A percentile compares a stretch with the other conserved stretches of the same genome.
These are phyloP conservation scores for Chlorella variabilis DNA, from an alignment of 163 green algal genomes.

Conservation along the genomic window DNA sequence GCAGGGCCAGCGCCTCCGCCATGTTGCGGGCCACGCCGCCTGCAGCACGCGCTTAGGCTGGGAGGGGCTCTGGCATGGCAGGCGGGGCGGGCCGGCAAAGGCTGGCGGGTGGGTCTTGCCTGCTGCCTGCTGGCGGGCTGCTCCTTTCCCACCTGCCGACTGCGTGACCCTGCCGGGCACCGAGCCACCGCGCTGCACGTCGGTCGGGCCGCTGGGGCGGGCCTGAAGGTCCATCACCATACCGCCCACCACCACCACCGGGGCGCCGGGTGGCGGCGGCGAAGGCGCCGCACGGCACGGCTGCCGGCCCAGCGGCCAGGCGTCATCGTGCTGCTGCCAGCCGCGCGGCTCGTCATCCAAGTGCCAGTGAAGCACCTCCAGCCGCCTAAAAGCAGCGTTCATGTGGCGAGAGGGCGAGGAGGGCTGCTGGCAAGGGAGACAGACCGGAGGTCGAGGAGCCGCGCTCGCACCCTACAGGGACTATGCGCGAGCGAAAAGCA, in stretches of 20 bases:
- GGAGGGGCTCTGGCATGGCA: neutral
- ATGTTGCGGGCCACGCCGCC: conserved; percentile 55
- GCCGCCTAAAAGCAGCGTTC: too few species aligned
- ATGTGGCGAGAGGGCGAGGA: too few species aligned
- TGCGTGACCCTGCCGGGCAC: conserved; percentile 48
- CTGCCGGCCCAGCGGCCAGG: neutral
- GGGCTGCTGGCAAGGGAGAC: too few species aligned
- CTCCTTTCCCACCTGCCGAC: neutral
- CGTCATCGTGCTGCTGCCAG: too few species aligned
- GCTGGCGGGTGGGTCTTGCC: neutral
- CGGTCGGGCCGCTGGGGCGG: neutral
- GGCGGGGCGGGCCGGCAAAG: neutral
- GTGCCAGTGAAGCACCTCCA: too few species aligned
- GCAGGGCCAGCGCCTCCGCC: conserved; percentile 34
- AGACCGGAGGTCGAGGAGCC: too few species aligned
- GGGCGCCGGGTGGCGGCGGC: neutral
- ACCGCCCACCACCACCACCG: conserved; percentile 33
- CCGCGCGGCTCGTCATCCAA: too few species aligned
- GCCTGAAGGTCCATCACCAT: conserved; percentile 46
- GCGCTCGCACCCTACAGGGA: too few species aligned
- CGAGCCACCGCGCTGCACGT: conserved; percentile 40
- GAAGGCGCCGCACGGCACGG: neutral
- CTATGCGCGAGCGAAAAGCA: too few species aligned
- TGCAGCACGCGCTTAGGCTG: neutral
- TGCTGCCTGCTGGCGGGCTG: neutral